Conservation (phyloP, 139 green algal species). For the Yamagishiella unicocca region DNA sequence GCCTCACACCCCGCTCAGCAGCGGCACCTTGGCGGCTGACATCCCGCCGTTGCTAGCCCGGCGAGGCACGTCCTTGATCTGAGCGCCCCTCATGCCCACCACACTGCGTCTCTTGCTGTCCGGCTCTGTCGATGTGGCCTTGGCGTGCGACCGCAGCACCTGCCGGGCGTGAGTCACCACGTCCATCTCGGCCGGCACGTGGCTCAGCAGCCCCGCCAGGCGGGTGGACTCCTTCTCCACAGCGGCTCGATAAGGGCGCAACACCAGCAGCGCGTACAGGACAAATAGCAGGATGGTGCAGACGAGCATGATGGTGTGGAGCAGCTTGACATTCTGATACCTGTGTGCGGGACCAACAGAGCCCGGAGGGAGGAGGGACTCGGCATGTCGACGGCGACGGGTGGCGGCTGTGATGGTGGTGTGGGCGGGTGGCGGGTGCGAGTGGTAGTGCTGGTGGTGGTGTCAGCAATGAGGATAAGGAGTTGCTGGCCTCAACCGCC, state of each 20-base stretch:
- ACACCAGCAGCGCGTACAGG: neutral
- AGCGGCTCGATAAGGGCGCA: conserved; percentile 26
- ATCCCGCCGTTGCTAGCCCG: too few species aligned
- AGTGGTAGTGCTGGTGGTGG: neutral
- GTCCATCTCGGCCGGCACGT: conserved; percentile 37
- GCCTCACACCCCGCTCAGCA: too few species aligned
- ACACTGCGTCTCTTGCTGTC: too few species aligned
- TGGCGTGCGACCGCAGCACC: neutral
- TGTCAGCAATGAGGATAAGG: too few species aligned
- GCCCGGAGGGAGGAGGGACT: neutral
- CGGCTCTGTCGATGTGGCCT: too few species aligned
- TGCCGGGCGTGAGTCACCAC: neutral
- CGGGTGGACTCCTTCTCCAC: neutral
- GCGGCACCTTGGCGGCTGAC: too few species aligned
- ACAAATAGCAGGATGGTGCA: neutral
- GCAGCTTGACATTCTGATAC: conserved; percentile 8
- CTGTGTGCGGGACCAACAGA: neutral
- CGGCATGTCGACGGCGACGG: neutral
- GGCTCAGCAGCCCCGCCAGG: conserved; percentile 20
- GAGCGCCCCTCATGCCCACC: too few species aligned
- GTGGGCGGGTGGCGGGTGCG: neutral
- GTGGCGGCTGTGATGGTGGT: too few species aligned
- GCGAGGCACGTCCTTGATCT: too few species aligned
- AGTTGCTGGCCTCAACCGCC: too few species aligned
- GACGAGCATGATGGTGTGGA: conserved; percentile 40